A percentile compares a stretch with the other conserved stretches of the same genome.
phyloP scores from a whole-genome alignment of 2,329 filamentous ascomycete genomes.

The Graphium sp. region DNA sequence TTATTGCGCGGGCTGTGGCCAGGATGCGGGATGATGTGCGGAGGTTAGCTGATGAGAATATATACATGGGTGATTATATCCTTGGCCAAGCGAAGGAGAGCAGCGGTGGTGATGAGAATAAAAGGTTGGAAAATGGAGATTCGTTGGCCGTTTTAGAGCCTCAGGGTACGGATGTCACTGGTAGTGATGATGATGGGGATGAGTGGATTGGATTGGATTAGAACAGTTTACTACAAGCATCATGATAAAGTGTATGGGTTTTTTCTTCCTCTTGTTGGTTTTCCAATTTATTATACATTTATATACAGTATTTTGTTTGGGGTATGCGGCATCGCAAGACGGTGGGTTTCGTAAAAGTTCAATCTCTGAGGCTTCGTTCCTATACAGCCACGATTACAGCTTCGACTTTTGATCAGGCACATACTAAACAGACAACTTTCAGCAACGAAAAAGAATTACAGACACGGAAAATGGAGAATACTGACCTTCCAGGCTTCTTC shows the following conservation, averaged over 20 bases:
- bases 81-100: conserved; percentile 26
- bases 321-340: too few relatives aligned
- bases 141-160: conserved; percentile 12
- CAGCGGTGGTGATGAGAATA: conserved; percentile 10
- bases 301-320: too few relatives aligned
- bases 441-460: too few relatives aligned
- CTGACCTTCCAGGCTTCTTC: conserved; percentile 5
- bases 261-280: too few relatives aligned
- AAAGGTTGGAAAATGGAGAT: conserved; percentile 9
- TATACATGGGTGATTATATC: conserved; percentile 78
- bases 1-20: conserved; percentile 64
- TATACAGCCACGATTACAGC: too few relatives aligned
- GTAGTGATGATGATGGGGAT: conserved; percentile 18
- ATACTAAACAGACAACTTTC: too few relatives aligned
- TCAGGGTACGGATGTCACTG: conserved; percentile 14
- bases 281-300: too few relatives aligned
- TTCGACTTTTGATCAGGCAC: too few relatives aligned
- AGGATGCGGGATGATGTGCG: conserved; percentile 72
- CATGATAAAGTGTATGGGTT: too few relatives aligned
- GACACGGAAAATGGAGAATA: background rate
- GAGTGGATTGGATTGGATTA: conserved; percentile 8
- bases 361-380: too few relatives aligned
- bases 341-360: too few relatives aligned
- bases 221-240: too few relatives aligned
- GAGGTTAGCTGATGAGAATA: conserved; percentile 70